A percentile compares a stretch with the other conserved stretches of the same genome.
Evolutionary conservation across 805 yeast species (phyloP).

Genomic region (Wickerhamomyces canadensis): DNA sequence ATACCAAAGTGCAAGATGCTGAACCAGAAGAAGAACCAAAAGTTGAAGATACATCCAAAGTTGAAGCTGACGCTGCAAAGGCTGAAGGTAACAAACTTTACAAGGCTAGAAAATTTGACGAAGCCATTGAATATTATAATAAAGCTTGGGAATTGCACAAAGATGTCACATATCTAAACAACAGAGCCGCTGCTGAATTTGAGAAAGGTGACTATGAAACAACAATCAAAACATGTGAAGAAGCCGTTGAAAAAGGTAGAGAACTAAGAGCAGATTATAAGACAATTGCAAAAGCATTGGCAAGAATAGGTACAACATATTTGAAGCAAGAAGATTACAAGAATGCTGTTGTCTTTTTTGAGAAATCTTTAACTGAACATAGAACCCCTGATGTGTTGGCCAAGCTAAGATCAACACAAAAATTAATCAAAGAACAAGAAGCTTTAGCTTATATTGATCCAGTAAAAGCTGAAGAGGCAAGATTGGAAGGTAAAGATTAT

Average conservation of each 20-base stretch:
- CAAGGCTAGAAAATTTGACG: constrained; percentile 85
- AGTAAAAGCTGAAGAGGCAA: constrained; percentile 91
- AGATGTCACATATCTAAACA: constrained; percentile 91
- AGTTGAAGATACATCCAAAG: constrained; percentile 26
- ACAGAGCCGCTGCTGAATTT: constrained; percentile 95
- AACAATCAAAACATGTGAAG: constrained; percentile 74
- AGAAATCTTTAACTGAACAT: constrained; percentile 93
- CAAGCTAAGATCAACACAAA: constrained; percentile 84
- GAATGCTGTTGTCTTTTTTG: constrained; percentile 72
- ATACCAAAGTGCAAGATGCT: constrained; percentile 22
- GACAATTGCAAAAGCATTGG: constrained; percentile 85
- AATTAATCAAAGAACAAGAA: constrained; percentile 74
- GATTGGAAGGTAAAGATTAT: constrained; percentile 83
- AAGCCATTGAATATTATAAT: constrained; percentile 81
- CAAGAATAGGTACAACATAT: constrained; percentile 82
- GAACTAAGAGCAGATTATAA: constrained; percentile 89
- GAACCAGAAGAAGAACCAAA: constrained; percentile 14
- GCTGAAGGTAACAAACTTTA: constrained; percentile 82
- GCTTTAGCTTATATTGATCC: constrained; percentile 78
- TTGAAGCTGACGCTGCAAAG: constrained; percentile 63
- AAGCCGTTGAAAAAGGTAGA: constrained; percentile 87
- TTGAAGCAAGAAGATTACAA: constrained; percentile 67
- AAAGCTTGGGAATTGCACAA: constrained; percentile 77
- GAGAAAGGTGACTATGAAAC: constrained; percentile 91
- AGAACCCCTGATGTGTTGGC: constrained; percentile 90